Conservation (phyloP, 257 asterid genomes). For the Cruciata laevipes region DNA sequence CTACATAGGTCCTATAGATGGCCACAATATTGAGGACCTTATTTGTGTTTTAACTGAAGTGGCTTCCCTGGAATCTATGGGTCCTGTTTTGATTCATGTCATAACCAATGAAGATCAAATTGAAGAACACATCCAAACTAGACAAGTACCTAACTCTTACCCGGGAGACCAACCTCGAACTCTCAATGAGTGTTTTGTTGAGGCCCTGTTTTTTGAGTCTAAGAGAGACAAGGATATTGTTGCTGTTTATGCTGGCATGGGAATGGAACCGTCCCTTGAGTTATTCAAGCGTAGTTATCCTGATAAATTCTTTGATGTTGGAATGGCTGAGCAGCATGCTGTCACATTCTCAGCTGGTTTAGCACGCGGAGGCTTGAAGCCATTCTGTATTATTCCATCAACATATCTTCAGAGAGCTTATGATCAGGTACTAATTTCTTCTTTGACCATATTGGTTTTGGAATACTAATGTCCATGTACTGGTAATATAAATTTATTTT, state of each 20-base stretch:
- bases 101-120: constrained; percentile 50
- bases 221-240: constrained; percentile 63
- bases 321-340: constrained; percentile 99
- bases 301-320: constrained; percentile 67
- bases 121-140: constrained; percentile 25
- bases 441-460: neutral
- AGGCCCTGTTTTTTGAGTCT: constrained; percentile 60
- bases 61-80: constrained; percentile 80
- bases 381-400: constrained; percentile 80
- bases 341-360: constrained; percentile 89
- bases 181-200: constrained; percentile 57
- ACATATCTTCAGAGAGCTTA: constrained; percentile 86
- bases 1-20: constrained; percentile 92
- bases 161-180: constrained; percentile 43
- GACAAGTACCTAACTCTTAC: constrained; percentile 20
- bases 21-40: constrained; percentile 85
- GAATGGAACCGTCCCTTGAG: constrained; percentile 66
- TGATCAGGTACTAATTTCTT: constrained; percentile 55
- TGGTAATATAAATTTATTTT: neutral
- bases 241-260: constrained; percentile 88
- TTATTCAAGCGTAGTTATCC: constrained; percentile 40
- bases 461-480: neutral
- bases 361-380: constrained; percentile 77
- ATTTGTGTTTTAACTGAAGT: constrained; percentile 71
- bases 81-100: constrained; percentile 87